Evolutionary conservation across 768 basidiomycete genomes (phyloP).

Genomic region (Cystobasidium tubakii): DNA sequence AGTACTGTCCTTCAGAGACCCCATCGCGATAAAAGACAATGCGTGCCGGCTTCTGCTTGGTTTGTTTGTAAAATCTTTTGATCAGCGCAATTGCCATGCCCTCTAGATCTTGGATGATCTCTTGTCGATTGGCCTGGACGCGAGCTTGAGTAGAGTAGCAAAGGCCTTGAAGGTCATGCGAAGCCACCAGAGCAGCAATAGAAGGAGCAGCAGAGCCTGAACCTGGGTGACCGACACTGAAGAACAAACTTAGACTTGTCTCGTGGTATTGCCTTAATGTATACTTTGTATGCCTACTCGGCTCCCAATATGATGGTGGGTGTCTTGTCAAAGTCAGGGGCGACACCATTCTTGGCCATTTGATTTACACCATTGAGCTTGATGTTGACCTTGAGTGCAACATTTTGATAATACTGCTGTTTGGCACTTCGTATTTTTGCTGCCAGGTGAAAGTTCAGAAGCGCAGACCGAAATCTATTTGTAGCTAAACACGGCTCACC

Average conservation of each 20-base stretch:
- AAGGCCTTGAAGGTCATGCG: constrained; percentile 28
- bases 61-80: constrained; percentile 21
- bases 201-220: constrained; percentile 40
- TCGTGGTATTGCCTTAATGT: background rate
- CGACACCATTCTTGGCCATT: background rate
- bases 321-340: constrained; percentile 24
- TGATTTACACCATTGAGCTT: constrained; percentile 41
- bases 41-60: constrained; percentile 25
- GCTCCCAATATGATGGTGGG: constrained; percentile 37
- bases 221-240: constrained; percentile 38
- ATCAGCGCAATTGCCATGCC: constrained; percentile 28
- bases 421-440: constrained; percentile 38
- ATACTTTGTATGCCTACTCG: background rate
- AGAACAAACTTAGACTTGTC: background rate
- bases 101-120: constrained; percentile 37
- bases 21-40: constrained; percentile 37
- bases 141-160: constrained; percentile 38
- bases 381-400: constrained; percentile 41
- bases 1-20: constrained; percentile 40
- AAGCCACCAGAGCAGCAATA: constrained; percentile 39
- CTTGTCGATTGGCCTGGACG: constrained; percentile 29
- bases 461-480: too few relatives aligned
- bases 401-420: constrained; percentile 32
- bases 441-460: background rate
- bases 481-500: constrained; percentile 9